Percentiles rank a stretch among this genome's conserved stretches.
These are phyloP conservation scores for Phytophthora sojae DNA, from an alignment of 352 stramenopile genomes.

Conservation along the genomic window DNA sequence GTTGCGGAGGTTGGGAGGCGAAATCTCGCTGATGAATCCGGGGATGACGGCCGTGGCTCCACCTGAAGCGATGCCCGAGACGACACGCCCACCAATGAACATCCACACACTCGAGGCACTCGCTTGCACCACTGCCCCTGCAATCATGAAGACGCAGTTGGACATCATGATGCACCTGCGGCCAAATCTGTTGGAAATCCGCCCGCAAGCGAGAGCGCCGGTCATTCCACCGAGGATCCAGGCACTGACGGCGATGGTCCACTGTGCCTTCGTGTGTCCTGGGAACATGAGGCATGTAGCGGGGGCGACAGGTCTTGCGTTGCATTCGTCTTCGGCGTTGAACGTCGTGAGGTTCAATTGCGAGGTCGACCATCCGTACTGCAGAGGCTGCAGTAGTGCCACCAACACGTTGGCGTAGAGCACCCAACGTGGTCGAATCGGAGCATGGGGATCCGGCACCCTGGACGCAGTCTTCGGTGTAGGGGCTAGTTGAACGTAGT, in stretches of 20 bases:
- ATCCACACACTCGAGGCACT: slow-evolving; percentile 31
- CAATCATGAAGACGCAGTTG: slow-evolving; percentile 50
- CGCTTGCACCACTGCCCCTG: slow-evolving; percentile 41
- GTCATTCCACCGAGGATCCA: slow-evolving; percentile 48
- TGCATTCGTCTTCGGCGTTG: slow-evolving; percentile 47
- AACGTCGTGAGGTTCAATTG: slow-evolving; percentile 61
- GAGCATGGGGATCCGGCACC: not conserved
- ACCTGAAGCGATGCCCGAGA: slow-evolving; percentile 36
- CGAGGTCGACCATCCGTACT: slow-evolving; percentile 62
- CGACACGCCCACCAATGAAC: slow-evolving; percentile 39
- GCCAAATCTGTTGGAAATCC: slow-evolving; percentile 32
- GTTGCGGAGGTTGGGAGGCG: slow-evolving; percentile 31
- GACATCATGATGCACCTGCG: slow-evolving; percentile 27
- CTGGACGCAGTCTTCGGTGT: not conserved
- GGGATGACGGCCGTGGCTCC: slow-evolving; percentile 32
- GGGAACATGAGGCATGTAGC: slow-evolving; percentile 66
- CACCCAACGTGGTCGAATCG: slow-evolving; percentile 9
- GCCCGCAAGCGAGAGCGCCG: slow-evolving; percentile 37
- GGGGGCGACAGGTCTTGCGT: slow-evolving; percentile 34
- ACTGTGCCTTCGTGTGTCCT: slow-evolving; percentile 51
- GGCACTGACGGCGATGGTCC: slow-evolving; percentile 52
- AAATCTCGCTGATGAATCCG: slow-evolving; percentile 41
- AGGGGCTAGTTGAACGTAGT: not conserved
- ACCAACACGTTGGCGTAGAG: slow-evolving; percentile 50
- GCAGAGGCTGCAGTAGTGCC: slow-evolving; percentile 46